phyloP scores from a whole-genome alignment of 257 asterid species.

The Primulina tabacum region DNA sequence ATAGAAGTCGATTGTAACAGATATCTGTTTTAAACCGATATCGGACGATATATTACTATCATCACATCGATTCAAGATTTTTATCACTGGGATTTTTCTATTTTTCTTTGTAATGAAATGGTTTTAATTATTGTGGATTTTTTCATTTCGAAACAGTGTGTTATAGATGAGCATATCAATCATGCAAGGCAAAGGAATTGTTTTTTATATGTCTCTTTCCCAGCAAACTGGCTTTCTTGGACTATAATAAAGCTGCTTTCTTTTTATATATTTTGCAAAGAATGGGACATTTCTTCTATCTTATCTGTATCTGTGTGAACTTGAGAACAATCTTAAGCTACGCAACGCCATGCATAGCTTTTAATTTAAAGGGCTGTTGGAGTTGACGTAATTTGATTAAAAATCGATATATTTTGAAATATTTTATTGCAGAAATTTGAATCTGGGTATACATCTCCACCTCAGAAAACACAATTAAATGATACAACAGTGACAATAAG shows the following conservation, averaged over 20 bases:
- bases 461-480: constrained; percentile 41
- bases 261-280: constrained; percentile 15
- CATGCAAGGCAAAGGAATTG: neutral
- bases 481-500: constrained; percentile 61
- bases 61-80: neutral
- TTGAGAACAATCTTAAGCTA: constrained; percentile 25
- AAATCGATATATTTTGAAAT: neutral
- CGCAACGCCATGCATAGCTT: constrained; percentile 6
- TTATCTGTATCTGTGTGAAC: constrained; percentile 23
- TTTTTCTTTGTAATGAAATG: neutral
- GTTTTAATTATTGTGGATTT: too few species aligned
- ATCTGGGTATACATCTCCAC: constrained; percentile 68
- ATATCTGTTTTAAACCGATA: too few species aligned
- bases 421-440: constrained; percentile 66
- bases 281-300: constrained; percentile 28
- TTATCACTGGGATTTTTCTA: neutral
- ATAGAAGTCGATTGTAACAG: too few species aligned
- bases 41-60: too few species aligned
- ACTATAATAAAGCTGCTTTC: constrained; percentile 2
- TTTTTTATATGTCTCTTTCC: constrained; percentile 22
- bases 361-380: neutral
- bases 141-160: too few species aligned
- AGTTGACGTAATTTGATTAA: neutral
- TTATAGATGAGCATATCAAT: too few species aligned
- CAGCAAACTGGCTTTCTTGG: constrained; percentile 28